These are phyloP conservation scores for Eucalyptus virginea DNA, from an alignment of 345 rosid species.

Conservation along the genomic window DNA sequence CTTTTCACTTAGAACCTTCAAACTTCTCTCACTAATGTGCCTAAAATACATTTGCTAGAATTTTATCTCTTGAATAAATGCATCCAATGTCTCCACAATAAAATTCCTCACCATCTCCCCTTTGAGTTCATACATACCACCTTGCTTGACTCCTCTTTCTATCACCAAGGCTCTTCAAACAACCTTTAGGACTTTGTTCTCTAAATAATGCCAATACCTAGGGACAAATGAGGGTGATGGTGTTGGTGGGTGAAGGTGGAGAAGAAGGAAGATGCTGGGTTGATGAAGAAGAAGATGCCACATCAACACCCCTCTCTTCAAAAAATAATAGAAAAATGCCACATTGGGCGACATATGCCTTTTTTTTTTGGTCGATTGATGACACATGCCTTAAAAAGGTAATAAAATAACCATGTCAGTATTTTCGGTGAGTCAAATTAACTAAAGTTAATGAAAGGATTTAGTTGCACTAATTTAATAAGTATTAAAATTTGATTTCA, in stretches of 20 bases:
- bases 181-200: accelerated
- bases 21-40: not conserved
- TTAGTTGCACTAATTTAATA: not conserved
- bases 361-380: no score
- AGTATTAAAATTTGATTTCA: not conserved
- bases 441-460: not conserved
- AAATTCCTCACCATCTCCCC: no score
- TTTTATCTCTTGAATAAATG: no score
- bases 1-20: not conserved
- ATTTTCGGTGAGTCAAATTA: not conserved
- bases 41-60: no score
- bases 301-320: not conserved
- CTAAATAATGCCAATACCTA: not conserved
- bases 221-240: not conserved
- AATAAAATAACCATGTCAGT: accelerated
- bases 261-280: not conserved
- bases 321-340: not conserved
- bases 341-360: no score
- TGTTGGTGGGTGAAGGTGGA: not conserved
- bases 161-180: not conserved
- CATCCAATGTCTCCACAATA: no score
- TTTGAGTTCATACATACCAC: no score
- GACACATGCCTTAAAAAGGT: not conserved
- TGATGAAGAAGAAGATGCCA: not conserved
- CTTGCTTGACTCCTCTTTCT: no score